Conservation (phyloP, 257 asterid species). For the Solanum sitiens region DNA sequence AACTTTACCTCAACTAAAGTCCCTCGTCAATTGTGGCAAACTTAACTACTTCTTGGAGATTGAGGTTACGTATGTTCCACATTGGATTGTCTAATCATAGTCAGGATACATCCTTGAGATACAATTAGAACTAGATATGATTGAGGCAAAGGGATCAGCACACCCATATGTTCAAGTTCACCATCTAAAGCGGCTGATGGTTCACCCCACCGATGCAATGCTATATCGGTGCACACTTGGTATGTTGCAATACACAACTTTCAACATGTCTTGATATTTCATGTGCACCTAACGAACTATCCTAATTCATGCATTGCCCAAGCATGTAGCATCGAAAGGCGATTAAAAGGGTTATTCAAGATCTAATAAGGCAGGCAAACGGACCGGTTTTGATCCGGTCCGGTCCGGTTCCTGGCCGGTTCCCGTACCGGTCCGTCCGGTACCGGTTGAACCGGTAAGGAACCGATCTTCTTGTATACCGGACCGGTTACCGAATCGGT, state of each 20-base stretch:
- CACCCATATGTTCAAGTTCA: neutral
- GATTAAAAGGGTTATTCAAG: neutral
- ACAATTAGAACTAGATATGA: neutral
- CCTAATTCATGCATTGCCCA: neutral
- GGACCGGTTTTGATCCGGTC: too few relatives aligned
- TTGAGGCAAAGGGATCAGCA: neutral
- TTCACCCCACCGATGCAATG: neutral
- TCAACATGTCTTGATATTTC: neutral
- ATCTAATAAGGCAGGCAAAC: too few relatives aligned
- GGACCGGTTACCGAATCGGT: too few relatives aligned
- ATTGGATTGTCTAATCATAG: neutral
- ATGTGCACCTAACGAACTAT: neutral
- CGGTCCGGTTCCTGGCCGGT: too few relatives aligned
- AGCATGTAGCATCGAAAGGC: neutral
- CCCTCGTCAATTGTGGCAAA: neutral
- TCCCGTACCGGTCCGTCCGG: too few relatives aligned
- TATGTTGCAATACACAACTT: neutral
- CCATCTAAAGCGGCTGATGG: neutral
- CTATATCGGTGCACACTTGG: neutral
- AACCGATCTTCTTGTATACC: too few relatives aligned
- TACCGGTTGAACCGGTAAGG: too few relatives aligned
- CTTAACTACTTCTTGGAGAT: neutral
- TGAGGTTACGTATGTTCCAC: neutral
- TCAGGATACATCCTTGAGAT: neutral
- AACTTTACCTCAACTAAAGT: neutral